These are phyloP conservation scores for Parachlorella kessleri DNA, from an alignment of 139 green algal genomes.

Conservation along the genomic window DNA sequence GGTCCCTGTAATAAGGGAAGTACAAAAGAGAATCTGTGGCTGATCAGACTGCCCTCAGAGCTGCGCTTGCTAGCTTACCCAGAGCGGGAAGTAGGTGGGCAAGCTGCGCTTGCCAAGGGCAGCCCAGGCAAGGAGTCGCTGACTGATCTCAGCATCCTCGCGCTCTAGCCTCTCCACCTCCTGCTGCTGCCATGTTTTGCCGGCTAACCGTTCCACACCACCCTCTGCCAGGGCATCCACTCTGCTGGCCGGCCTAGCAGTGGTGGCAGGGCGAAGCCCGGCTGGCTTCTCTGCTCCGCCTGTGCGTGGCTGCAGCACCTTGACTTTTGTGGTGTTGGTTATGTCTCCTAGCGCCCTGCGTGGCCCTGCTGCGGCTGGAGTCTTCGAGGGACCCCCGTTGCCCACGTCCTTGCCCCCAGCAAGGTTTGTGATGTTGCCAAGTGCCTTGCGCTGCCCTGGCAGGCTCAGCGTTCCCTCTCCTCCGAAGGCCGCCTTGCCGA, in stretches of 20 bases:
- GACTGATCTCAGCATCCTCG: conserved; percentile 19
- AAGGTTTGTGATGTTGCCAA: conserved; percentile 41
- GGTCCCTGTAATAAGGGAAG: too few relatives aligned
- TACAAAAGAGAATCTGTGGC: too few relatives aligned
- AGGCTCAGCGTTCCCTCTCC: background rate
- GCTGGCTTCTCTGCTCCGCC: background rate
- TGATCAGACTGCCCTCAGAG: too few relatives aligned
- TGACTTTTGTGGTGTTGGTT: conserved; percentile 10
- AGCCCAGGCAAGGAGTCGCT: conserved; percentile 12
- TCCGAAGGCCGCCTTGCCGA: background rate
- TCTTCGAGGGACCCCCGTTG: conserved; percentile 10
- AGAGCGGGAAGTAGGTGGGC: conserved; percentile 34
- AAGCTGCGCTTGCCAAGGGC: background rate
- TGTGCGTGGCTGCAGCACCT: conserved; percentile 1
- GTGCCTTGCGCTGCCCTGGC: conserved; percentile 29
- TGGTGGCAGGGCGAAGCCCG: background rate
- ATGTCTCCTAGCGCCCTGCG: conserved; percentile 29
- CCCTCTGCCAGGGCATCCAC: conserved; percentile 15
- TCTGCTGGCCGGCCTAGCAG: background rate
- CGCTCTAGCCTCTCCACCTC: conserved; percentile 14
- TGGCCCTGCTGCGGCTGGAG: background rate
- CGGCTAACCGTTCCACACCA: conserved; percentile 18
- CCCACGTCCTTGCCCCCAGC: background rate
- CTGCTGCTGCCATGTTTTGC: conserved; percentile 27
- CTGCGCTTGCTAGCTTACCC: too few relatives aligned